These are phyloP conservation scores for Thelephora ganbajun DNA, from an alignment of 768 basidiomycete species.

Conservation along the genomic window DNA sequence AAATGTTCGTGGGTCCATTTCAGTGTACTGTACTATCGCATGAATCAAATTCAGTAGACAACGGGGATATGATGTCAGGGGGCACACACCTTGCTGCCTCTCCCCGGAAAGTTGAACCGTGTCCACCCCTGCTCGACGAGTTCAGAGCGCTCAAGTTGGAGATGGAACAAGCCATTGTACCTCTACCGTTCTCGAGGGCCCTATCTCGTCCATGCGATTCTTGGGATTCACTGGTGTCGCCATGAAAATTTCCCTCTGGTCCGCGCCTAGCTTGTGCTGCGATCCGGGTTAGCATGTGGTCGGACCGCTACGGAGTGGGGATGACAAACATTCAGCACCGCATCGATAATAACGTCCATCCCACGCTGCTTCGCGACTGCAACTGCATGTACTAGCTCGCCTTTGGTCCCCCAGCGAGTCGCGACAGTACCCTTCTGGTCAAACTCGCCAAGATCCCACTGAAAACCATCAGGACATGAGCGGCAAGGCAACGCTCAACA, in stretches of 20 bases:
- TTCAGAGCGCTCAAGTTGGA: not conserved
- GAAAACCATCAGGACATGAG: not conserved
- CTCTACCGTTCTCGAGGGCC: conserved; percentile 49
- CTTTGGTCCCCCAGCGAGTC: conserved; percentile 83
- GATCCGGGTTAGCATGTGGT: not conserved
- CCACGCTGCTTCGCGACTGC: conserved; percentile 50
- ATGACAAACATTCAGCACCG: conserved; percentile 66
- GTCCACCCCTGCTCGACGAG: conserved; percentile 54
- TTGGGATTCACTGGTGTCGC: conserved; percentile 59
- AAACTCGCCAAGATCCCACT: conserved; percentile 89
- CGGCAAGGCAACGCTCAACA: not conserved
- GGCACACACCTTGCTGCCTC: conserved; percentile 48
- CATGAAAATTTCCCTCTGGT: conserved; percentile 51
- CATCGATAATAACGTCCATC: conserved; percentile 72
- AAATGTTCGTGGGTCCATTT: conserved; percentile 73
- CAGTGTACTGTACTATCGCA: conserved; percentile 48
- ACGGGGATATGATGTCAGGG: conserved; percentile 1
- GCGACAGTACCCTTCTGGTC: conserved; percentile 53
- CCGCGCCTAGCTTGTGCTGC: conserved; percentile 79
- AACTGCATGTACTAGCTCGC: conserved; percentile 63
- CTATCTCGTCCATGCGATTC: conserved; percentile 50
- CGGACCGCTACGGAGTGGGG: not conserved
- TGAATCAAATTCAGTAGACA: not conserved
- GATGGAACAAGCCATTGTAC: conserved; percentile 22
- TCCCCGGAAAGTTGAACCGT: conserved; percentile 70